Base-by-base conservation (phyloP, 2,329 filamentous ascomycete species). In the Fusarium clavum region DNA sequence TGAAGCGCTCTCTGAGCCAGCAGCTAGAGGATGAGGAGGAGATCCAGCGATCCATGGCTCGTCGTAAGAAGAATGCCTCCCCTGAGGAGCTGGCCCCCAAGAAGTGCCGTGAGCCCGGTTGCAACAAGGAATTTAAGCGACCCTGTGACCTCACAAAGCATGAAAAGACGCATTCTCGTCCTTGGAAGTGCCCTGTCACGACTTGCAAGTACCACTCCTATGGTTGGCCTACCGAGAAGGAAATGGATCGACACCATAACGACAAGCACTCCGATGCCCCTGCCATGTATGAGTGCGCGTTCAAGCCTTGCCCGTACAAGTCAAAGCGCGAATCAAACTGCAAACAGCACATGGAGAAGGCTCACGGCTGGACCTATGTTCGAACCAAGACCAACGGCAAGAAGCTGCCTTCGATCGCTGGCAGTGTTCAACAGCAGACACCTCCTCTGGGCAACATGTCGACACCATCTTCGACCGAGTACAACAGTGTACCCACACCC, bases 331-430 rank as follows among this genome's bases (percentile, higher is more conserved):
- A 97, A 83, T 96, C 92, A 69, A 98, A 98, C 81, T 97, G 94
- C 87, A 98, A 98, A 80, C 95, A 98, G 81, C 94, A 98, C 82
- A 98, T 98, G 94, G 95, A 98, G 84, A 98, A 98, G 81, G 92
- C 93, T 1, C 94, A 98, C 76, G 91, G 91, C 62, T 97, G 93
- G 92, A 86, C 86, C n/a, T 98, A 98, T 74, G 87, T 94, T 58
- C 92, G 95, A 70, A 95, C 94, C 64, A 98, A 98, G 87, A 94
- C 92, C 80, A 97, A 97, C 77, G 92, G 92, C 78, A 93, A 92
- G 82, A 89, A 86, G 78, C 72, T 75, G 40, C 73, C 77, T 60
- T 80, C 78, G 72, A 82, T 83, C 58, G 83, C 83, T 27, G 81
- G 79, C 63, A 85, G 83, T 75, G 81, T 84, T 66, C 71, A 83